Base-by-base conservation (phyloP, 768 basidiomycete species). In the Arthromyces matolae region DNA sequence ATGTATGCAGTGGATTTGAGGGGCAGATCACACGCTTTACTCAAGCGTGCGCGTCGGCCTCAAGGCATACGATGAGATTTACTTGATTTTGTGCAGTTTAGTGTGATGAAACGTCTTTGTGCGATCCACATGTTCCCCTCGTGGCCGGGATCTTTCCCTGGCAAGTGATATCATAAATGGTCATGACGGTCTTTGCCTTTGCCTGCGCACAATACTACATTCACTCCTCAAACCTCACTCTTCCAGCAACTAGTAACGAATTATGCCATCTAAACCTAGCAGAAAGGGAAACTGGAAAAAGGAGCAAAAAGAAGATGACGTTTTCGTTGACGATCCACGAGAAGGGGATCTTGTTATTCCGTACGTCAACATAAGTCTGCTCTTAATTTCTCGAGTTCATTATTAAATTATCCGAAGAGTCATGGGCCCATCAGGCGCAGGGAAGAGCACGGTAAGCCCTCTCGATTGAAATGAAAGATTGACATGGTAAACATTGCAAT, bases 391-490 rank as follows among this genome's bases (percentile, higher is more conserved):
- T 3, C 25, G 10, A 20, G 7, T 42, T 7, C 4, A 39, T 13
- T 28, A 7, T 19, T 3, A 2, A 19, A 10, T 5, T 39, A n/a
- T 39, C 13, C 32, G 18, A 35, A 56, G 54, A 14, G 24, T 55
- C 34, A 51, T 55, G 53, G 53, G 53, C 14, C 45, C 50, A 3
- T 53, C 55, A 9, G 58, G 56, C 1, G 55, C 53, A 19, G 58
- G 58, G 3, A 59, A 59, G 42, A 59, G 58, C 42, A 57, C 58
- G 9, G 58, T 57, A 42, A 16, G 38, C 19, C 18, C 6, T 6
- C 4, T 22, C 19, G 36, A 18, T 33, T 14, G 38, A 2, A 31
- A 19, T 19, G n/a, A n/a, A 25, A 32, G 19, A 16, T 23, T 37
- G 19, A 36, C 25, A 16, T 22, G 5, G 12, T 16, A 18, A n/a